Conservation (phyloP, 2,329 filamentous ascomycete species). For the Aureobasidium sp. region DNA sequence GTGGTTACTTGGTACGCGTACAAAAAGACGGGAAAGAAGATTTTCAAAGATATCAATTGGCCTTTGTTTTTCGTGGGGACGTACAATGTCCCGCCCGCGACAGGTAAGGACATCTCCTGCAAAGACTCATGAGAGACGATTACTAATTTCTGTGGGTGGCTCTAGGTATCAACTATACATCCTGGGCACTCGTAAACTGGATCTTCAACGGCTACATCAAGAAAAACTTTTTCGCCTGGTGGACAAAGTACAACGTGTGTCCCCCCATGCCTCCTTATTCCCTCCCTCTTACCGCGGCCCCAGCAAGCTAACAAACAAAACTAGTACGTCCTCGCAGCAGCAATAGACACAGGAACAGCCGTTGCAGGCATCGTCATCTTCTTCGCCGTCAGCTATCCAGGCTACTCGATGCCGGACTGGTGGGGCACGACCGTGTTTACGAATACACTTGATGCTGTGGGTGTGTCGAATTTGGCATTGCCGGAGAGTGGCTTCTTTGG, state of each 20-base stretch:
- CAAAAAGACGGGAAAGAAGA: slow-evolving; percentile 27
- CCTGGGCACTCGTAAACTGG: slow-evolving; percentile 83
- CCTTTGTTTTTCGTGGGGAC: slow-evolving; percentile 77
- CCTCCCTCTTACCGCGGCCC: slow-evolving; percentile 38
- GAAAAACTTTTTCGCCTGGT: slow-evolving; percentile 62
- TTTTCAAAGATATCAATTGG: slow-evolving; percentile 21
- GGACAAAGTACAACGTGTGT: slow-evolving; percentile 83
- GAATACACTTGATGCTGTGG: slow-evolving; percentile 34
- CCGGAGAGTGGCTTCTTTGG: slow-evolving; percentile 57
- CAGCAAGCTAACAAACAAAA: not conserved
- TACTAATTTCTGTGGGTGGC: slow-evolving; percentile 16
- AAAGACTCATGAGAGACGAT: not conserved
- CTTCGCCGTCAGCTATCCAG: slow-evolving; percentile 35
- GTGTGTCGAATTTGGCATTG: slow-evolving; percentile 33
- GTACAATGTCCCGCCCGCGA: slow-evolving; percentile 58
- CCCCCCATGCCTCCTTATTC: no score
- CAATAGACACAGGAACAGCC: slow-evolving; percentile 34
- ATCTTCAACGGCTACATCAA: slow-evolving; percentile 70
- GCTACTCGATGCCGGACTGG: slow-evolving; percentile 24
- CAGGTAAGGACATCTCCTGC: not conserved
- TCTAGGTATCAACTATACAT: slow-evolving; percentile 70
- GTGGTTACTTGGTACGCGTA: slow-evolving; percentile 35
- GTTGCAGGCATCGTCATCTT: slow-evolving; percentile 37
- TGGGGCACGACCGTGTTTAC: slow-evolving; percentile 26
- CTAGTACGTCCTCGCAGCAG: slow-evolving; percentile 37